Evolutionary conservation across 345 rosid species (phyloP).

Genomic region (Camelina hispida): DNA sequence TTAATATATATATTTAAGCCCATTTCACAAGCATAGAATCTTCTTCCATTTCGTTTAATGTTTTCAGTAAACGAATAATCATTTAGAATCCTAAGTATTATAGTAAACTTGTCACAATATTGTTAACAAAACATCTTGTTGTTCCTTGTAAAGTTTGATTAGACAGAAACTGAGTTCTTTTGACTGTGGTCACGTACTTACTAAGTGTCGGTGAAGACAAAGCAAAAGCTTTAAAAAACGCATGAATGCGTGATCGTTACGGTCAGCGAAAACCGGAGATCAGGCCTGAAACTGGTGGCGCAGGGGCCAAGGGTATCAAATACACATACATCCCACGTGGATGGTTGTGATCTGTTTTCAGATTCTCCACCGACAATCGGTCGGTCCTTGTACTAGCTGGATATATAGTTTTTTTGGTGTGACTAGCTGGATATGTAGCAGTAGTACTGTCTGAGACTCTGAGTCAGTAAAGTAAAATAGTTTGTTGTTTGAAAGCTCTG

Average conservation of each 20-base stretch:
- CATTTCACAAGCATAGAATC: constrained; percentile 42
- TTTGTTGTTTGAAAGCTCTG: constrained; percentile 20
- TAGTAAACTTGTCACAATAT: background rate
- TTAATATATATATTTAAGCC: constrained; percentile 1
- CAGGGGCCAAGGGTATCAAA: constrained; percentile 2
- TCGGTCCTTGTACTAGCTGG: constrained; percentile 24
- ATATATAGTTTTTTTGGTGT: too few relatives aligned
- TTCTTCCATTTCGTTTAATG: constrained; percentile 17
- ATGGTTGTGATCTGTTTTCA: constrained; percentile 25
- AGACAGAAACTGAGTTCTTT: constrained; percentile 22
- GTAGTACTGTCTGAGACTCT: too few relatives aligned
- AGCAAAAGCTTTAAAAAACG: constrained; percentile 21
- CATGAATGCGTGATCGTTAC: constrained; percentile 23
- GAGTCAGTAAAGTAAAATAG: too few relatives aligned
- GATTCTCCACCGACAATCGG: constrained; percentile 48
- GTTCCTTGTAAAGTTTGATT: constrained; percentile 9
- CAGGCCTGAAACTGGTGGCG: constrained; percentile 6
- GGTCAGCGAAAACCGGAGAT: constrained; percentile 30
- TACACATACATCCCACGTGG: constrained; percentile 23
- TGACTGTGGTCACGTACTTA: background rate
- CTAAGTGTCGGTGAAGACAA: constrained; percentile 40
- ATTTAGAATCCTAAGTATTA: background rate
- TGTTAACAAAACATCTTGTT: background rate
- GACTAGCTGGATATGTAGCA: background rate
- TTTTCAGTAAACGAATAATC: background rate